phyloP scores from a whole-genome alignment of 768 basidiomycete genomes.

The Auriscalpium orientale region DNA sequence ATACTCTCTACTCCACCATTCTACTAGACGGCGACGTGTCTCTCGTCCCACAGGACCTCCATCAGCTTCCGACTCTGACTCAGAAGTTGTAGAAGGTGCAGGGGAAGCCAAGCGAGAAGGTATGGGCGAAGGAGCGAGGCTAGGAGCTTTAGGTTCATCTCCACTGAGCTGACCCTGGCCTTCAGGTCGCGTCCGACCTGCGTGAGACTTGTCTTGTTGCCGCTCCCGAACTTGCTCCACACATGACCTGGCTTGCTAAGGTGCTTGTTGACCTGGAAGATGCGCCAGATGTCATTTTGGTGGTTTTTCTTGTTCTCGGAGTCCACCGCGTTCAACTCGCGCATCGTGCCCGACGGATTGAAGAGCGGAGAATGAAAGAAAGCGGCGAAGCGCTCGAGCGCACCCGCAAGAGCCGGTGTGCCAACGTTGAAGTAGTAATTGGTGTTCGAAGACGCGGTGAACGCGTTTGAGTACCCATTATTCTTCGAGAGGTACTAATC shows the following conservation, averaged over 20 bases:
- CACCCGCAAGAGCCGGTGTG: slow-evolving; percentile 54
- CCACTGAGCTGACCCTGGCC: slow-evolving; percentile 34
- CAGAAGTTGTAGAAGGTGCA: slow-evolving; percentile 43
- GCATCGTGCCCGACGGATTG: slow-evolving; percentile 70
- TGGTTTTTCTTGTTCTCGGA: slow-evolving; percentile 97
- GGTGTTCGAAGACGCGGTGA: slow-evolving; percentile 85
- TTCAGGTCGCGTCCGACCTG: slow-evolving; percentile 52
- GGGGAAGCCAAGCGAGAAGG: slow-evolving; percentile 54
- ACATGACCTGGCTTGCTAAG: slow-evolving; percentile 72
- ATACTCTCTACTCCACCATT: slow-evolving; percentile 82
- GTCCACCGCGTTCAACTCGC: slow-evolving; percentile 93
- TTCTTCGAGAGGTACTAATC: slow-evolving; percentile 63
- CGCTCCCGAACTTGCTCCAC: slow-evolving; percentile 90
- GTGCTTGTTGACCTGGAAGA: slow-evolving; percentile 90
- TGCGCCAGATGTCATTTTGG: slow-evolving; percentile 85
- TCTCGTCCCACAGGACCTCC: slow-evolving; percentile 76
- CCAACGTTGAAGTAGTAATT: slow-evolving; percentile 79
- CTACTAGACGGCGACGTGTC: slow-evolving; percentile 66
- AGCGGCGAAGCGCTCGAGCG: slow-evolving; percentile 67
- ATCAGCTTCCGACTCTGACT: slow-evolving; percentile 60
- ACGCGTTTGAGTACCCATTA: slow-evolving; percentile 87
- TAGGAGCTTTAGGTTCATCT: slow-evolving; percentile 18
- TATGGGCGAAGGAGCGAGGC: slow-evolving; percentile 34
- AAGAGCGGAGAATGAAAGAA: slow-evolving; percentile 97
- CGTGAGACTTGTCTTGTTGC: slow-evolving; percentile 68